These are phyloP conservation scores for Sugiyamaella paludigena DNA, from an alignment of 1,139 yeast species.

Conservation along the genomic window DNA sequence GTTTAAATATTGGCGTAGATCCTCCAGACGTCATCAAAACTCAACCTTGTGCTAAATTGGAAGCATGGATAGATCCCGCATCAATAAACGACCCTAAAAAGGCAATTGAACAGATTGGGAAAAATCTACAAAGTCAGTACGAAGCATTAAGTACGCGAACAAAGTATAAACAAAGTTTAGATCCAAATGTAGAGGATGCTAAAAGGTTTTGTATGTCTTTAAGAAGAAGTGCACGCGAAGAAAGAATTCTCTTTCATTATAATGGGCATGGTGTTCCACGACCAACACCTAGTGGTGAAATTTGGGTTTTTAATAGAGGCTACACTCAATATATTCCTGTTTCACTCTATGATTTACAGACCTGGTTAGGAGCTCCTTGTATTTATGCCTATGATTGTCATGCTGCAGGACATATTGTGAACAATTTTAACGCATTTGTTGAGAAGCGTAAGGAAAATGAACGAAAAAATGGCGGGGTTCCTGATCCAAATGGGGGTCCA, in stretches of 20 bases:
- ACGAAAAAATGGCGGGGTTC: slow-evolving; percentile 43
- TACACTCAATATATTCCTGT: slow-evolving; percentile 97
- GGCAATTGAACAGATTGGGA: slow-evolving; percentile 90
- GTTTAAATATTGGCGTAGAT: slow-evolving; percentile 91
- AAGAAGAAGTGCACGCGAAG: slow-evolving; percentile 85
- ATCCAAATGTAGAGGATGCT: slow-evolving; percentile 94
- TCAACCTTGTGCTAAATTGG: slow-evolving; percentile 88
- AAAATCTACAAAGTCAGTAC: slow-evolving; percentile 80
- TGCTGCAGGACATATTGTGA: slow-evolving; percentile 91
- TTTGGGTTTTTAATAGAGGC: slow-evolving; percentile 97
- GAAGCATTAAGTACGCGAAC: slow-evolving; percentile 86
- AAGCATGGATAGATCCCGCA: slow-evolving; percentile 92
- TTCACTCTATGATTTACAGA: slow-evolving; percentile 84
- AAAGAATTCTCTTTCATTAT: slow-evolving; percentile 83
- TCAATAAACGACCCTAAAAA: slow-evolving; percentile 82
- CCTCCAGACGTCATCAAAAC: slow-evolving; percentile 96
- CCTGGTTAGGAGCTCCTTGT: slow-evolving; percentile 98
- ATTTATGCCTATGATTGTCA: slow-evolving; percentile 93
- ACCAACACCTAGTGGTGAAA: slow-evolving; percentile 96
- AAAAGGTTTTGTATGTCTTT: slow-evolving; percentile 87
- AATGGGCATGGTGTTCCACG: slow-evolving; percentile 99
- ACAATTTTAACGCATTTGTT: slow-evolving; percentile 84
- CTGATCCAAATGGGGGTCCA: slow-evolving; percentile 37
- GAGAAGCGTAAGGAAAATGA: slow-evolving; percentile 90
- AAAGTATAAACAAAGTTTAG: slow-evolving; percentile 84